A percentile compares a stretch with the other conserved stretches of the same genome.
Conservation (phyloP, 208 protist species). For the Trypanosoma melophagium region DNA sequence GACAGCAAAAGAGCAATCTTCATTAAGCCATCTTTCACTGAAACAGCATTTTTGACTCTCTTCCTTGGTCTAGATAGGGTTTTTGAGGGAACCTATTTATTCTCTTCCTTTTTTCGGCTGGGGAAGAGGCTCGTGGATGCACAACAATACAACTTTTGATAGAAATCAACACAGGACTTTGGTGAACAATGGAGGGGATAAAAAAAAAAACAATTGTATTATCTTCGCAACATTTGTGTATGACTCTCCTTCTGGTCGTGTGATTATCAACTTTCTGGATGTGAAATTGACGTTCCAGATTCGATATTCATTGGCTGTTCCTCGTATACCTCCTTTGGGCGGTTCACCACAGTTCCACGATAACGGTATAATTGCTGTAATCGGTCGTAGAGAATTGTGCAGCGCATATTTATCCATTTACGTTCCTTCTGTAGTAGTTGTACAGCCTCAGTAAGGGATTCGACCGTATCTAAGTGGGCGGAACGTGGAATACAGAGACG, state of each 20-base stretch:
- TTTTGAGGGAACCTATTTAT: too few species aligned
- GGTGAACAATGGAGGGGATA: too few species aligned
- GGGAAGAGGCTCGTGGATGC: too few species aligned
- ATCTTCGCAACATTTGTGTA: background rate
- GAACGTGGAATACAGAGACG: conserved; percentile 8
- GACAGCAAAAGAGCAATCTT: too few species aligned
- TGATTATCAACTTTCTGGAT: background rate
- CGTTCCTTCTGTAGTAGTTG: conserved; percentile 18
- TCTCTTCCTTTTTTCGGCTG: too few species aligned
- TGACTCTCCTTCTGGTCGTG: background rate
- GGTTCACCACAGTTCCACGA: background rate
- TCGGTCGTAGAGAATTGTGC: conserved; percentile 21
- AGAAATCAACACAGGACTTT: too few species aligned
- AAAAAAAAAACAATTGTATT: too few species aligned
- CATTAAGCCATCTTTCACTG: too few species aligned
- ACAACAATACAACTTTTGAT: too few species aligned
- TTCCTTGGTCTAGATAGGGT: too few species aligned
- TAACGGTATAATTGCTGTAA: conserved; percentile 9
- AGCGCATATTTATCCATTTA: conserved; percentile 22
- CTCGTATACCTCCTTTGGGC: background rate
- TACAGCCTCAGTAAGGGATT: background rate
- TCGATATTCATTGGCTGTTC: background rate
- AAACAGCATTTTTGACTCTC: too few species aligned
- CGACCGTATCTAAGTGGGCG: conserved; percentile 6
- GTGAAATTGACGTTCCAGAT: background rate